phyloP scores from a whole-genome alignment of 2,329 filamentous ascomycete species.

The Colletotrichum eremochloae region DNA sequence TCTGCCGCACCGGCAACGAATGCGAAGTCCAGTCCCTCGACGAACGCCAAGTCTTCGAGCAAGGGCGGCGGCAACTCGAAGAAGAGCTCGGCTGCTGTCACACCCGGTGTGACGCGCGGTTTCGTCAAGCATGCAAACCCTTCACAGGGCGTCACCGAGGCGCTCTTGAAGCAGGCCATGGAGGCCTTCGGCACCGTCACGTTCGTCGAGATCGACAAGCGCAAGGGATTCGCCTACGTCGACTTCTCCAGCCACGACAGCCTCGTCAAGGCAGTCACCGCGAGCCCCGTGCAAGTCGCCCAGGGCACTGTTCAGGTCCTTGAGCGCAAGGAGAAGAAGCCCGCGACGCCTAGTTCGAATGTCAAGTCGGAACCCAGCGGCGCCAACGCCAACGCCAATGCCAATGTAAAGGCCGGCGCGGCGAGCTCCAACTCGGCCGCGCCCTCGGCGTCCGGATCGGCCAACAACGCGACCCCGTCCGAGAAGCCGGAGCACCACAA shows the following conservation, averaged over 20 bases:
- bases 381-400: conserved; percentile 13
- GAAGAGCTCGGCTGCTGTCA: conserved; percentile 50
- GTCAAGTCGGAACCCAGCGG: conserved; percentile 18
- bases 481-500: conserved; percentile 45
- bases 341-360: conserved; percentile 42
- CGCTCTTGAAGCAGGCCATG: conserved; percentile 81
- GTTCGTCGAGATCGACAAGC: conserved; percentile 91
- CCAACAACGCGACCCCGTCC: conserved; percentile 22
- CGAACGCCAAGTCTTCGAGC: conserved; percentile 46
- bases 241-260: conserved; percentile 83
- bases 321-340: conserved; percentile 78
- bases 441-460: conserved; percentile 8
- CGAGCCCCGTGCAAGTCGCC: conserved; percentile 84
- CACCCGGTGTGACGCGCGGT: conserved; percentile 71
- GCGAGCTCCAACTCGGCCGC: conserved; percentile 24
- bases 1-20: conserved; percentile 9
- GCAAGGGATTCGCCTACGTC: conserved; percentile 94
- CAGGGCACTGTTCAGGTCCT: conserved; percentile 90
- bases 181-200: conserved; percentile 79
- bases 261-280: conserved; percentile 82
- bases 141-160: conserved; percentile 91
- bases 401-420: conserved; percentile 12
- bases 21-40: conserved; percentile 37
- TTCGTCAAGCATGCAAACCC: conserved; percentile 89
- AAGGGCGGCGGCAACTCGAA: conserved; percentile 45